These are phyloP conservation scores for Austropuccinia psidii DNA, from an alignment of 1,284 basidiomycete species.

Conservation along the genomic window DNA sequence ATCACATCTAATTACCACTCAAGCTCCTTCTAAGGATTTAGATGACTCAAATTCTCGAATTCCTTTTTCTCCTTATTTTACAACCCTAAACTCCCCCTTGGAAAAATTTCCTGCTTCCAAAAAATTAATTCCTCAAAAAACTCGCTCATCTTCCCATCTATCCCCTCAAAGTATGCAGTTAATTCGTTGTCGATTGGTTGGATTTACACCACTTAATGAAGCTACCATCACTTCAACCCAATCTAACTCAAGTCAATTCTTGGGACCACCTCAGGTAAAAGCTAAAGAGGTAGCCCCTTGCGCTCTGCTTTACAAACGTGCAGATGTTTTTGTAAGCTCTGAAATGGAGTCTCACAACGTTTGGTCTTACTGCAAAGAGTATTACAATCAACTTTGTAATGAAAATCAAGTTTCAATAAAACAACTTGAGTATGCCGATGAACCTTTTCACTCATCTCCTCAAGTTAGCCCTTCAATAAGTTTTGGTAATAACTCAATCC, in stretches of 20 bases:
- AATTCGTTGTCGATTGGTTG: conserved; percentile 15
- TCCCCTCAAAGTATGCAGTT: too few species aligned
- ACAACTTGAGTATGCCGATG: conserved; percentile 12
- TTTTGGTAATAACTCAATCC: too few species aligned
- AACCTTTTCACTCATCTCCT: not conserved
- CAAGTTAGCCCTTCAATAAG: too few species aligned
- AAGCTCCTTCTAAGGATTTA: too few species aligned
- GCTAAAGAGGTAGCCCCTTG: conserved; percentile 26
- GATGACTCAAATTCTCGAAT: too few species aligned
- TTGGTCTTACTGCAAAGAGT: not conserved
- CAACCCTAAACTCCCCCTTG: too few species aligned
- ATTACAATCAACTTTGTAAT: not conserved
- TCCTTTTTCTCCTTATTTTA: too few species aligned
- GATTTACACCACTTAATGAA: conserved; percentile 25
- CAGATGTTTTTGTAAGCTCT: conserved; percentile 28
- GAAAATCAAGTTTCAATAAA: conserved; percentile 13
- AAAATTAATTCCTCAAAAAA: too few species aligned
- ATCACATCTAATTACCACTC: too few species aligned
- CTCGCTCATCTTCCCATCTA: too few species aligned
- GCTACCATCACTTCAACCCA: not conserved
- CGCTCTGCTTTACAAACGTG: conserved; percentile 13
- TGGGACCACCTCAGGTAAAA: not conserved
- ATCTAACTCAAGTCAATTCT: not conserved
- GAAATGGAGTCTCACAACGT: conserved; percentile 16
- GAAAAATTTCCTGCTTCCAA: too few species aligned